Evolutionary conservation across 345 rosid species (phyloP).

Genomic region (Corchorus olitorius): DNA sequence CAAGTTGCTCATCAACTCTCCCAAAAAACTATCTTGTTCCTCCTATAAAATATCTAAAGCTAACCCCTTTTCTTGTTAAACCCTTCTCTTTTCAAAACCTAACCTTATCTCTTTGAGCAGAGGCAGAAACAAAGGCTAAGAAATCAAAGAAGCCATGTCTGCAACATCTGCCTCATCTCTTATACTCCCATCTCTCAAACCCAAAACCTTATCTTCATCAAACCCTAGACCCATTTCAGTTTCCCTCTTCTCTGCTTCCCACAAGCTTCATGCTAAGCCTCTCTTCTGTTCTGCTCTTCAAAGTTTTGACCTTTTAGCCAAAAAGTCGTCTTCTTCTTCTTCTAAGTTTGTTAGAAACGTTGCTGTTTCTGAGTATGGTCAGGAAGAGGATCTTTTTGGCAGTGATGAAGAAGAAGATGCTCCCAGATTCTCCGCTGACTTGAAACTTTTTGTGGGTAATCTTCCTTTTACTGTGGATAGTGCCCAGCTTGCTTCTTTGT

Average conservation of each 20-base stretch:
- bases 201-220: conserved; percentile 45
- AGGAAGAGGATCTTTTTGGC: conserved; percentile 55
- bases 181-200: conserved; percentile 57
- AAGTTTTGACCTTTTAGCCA: conserved; percentile 20
- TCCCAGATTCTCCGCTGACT: conserved; percentile 64
- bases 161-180: conserved; percentile 63
- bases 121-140: background rate
- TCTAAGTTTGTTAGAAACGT: conserved; percentile 63
- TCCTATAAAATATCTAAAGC: conserved; percentile 22
- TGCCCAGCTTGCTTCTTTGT: conserved; percentile 84
- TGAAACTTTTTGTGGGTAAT: conserved; percentile 91
- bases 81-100: background rate
- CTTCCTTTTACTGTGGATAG: conserved; percentile 89
- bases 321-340: conserved; percentile 8
- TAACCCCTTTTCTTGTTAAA: background rate
- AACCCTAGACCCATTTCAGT: conserved; percentile 40
- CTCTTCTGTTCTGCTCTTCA: conserved; percentile 38
- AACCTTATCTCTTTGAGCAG: conserved; percentile 13
- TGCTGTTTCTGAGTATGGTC: conserved; percentile 59
- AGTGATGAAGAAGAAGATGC: conserved; percentile 46
- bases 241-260: conserved; percentile 39
- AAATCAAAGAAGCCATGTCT: conserved; percentile 51
- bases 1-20: background rate
- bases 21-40: background rate
- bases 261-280: conserved; percentile 40